Percentiles rank a stretch among this genome's conserved stretches.
phyloP scores from a whole-genome alignment of 2,329 filamentous ascomycete species.

The Magnaporthales sp. region DNA sequence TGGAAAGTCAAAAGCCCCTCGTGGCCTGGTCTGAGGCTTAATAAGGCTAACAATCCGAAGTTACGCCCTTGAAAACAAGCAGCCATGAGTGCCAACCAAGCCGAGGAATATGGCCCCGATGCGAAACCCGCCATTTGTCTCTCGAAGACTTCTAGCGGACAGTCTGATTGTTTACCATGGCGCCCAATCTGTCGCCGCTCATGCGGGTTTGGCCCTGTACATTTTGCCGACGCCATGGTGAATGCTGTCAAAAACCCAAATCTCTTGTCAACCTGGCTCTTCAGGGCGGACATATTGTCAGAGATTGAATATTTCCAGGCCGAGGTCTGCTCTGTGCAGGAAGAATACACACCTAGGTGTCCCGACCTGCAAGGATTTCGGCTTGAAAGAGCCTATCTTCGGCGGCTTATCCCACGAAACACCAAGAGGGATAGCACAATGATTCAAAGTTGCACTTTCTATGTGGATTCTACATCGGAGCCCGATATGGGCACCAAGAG shows the following conservation, averaged over 20 bases:
- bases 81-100: neutral
- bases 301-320: slow-evolving; percentile 22
- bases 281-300: slow-evolving; percentile 66
- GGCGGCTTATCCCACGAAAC: slow-evolving; percentile 76
- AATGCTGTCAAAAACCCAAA: slow-evolving; percentile 75
- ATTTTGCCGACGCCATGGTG: slow-evolving; percentile 60
- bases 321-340: neutral
- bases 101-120: slow-evolving; percentile 10
- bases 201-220: slow-evolving; percentile 54
- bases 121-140: slow-evolving; percentile 6
- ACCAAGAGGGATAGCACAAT: slow-evolving; percentile 64
- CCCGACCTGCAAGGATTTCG: slow-evolving; percentile 35
- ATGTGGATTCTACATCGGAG: slow-evolving; percentile 24
- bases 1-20: no score
- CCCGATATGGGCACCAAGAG: slow-evolving; percentile 14
- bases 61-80: neutral
- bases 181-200: slow-evolving; percentile 42
- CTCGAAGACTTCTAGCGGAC: neutral
- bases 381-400: slow-evolving; percentile 58
- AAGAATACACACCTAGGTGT: slow-evolving; percentile 18
- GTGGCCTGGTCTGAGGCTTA: neutral
- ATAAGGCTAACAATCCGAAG: neutral
- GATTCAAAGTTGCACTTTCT: slow-evolving; percentile 76
- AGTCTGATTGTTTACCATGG: slow-evolving; percentile 29
- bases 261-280: slow-evolving; percentile 67